Conservation (phyloP, 1,284 basidiomycete species). For the Inonotus hispidus region DNA sequence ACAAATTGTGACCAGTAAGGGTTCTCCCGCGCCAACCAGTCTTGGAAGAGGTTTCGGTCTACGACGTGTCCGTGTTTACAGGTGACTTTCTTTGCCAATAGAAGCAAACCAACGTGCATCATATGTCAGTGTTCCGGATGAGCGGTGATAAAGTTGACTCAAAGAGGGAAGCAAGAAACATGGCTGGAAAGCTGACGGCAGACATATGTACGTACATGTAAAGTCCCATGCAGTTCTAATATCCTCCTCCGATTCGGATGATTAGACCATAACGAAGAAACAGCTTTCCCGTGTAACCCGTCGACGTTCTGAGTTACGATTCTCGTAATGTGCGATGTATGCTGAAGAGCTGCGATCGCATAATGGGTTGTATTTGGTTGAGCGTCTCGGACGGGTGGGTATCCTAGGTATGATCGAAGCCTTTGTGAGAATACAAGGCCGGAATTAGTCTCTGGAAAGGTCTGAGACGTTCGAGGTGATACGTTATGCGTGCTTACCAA, state of each 20-base stretch:
- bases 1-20: slow-evolving; percentile 74
- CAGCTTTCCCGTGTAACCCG: slow-evolving; percentile 79
- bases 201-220: slow-evolving; percentile 77
- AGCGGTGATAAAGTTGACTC: too few relatives aligned
- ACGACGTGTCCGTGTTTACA: slow-evolving; percentile 68
- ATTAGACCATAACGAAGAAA: slow-evolving; percentile 36
- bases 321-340: slow-evolving; percentile 54
- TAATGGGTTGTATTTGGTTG: slow-evolving; percentile 85
- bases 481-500: slow-evolving; percentile 44
- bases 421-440: slow-evolving; percentile 28
- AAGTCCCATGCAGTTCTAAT: slow-evolving; percentile 84
- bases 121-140: neutral
- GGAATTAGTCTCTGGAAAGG: slow-evolving; percentile 13
- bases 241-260: slow-evolving; percentile 42
- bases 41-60: slow-evolving; percentile 69
- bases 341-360: slow-evolving; percentile 76
- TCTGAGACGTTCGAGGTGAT: neutral
- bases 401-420: slow-evolving; percentile 84
- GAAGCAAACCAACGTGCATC: neutral
- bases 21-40: slow-evolving; percentile 65
- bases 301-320: slow-evolving; percentile 93
- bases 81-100: slow-evolving; percentile 56
- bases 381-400: slow-evolving; percentile 74
- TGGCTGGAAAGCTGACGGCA: too few relatives aligned
- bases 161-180: too few relatives aligned